Conservation (phyloP, 805 yeast species). For the Myxozyma vanderwaltii region DNA sequence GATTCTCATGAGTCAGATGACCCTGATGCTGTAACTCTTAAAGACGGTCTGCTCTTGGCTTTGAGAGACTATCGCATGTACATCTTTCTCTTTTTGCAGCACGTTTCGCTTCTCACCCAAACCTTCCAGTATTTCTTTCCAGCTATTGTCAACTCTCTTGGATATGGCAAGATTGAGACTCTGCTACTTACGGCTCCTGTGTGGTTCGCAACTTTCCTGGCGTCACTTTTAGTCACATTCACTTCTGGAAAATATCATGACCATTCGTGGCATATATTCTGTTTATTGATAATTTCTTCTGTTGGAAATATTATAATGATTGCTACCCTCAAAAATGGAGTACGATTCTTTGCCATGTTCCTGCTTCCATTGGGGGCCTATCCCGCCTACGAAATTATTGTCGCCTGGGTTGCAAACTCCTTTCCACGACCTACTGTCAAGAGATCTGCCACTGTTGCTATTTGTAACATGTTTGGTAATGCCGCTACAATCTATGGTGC, state of each 20-base stretch:
- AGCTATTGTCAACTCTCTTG: conserved; percentile 56
- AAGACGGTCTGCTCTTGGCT: conserved; percentile 23
- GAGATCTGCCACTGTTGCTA: conserved; percentile 23
- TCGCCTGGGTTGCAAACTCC: conserved; percentile 28
- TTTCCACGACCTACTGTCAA: conserved; percentile 30
- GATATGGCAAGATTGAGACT: conserved; percentile 52
- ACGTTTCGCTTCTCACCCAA: conserved; percentile 27
- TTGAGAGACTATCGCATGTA: conserved; percentile 30
- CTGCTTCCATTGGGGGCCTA: conserved; percentile 26
- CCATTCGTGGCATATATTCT: conserved; percentile 23
- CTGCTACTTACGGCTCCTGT: conserved; percentile 65
- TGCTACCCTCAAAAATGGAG: conserved; percentile 16
- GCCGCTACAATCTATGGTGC: conserved; percentile 25
- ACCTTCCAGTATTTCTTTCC: conserved; percentile 58
- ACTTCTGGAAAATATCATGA: conserved; percentile 27
- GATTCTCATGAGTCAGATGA: conserved; percentile 30
- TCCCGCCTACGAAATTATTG: conserved; percentile 25
- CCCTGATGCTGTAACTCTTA: conserved; percentile 17
- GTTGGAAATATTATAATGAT: conserved; percentile 23
- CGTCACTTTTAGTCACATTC: conserved; percentile 46
- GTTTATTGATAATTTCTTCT: conserved; percentile 8
- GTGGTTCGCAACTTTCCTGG: conserved; percentile 54
- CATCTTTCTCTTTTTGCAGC: conserved; percentile 26
- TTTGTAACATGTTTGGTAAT: conserved; percentile 28
- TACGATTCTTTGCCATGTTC: conserved; percentile 28